Percentiles rank a stretch among this genome's conserved stretches.
These are phyloP conservation scores for Diatrype stigma DNA, from an alignment of 2,329 filamentous ascomycete species.

Conservation along the genomic window DNA sequence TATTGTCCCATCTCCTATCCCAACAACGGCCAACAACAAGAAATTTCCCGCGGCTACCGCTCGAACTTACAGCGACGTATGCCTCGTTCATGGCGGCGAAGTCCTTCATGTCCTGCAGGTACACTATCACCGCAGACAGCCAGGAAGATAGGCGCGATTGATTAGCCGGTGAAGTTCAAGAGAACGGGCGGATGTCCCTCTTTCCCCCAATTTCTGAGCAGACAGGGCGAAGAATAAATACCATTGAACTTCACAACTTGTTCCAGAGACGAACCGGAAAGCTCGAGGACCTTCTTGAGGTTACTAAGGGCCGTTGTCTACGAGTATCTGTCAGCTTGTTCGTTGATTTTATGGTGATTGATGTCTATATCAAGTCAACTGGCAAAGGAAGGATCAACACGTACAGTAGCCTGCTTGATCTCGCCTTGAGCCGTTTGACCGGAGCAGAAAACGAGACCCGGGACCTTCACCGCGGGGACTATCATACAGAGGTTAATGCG, in stretches of 20 bases:
- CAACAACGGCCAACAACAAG: too few species aligned
- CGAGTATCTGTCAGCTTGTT: not conserved
- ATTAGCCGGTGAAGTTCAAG: not conserved
- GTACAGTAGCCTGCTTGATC: conserved; percentile 41
- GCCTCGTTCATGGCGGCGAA: conserved; percentile 30
- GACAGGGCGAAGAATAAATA: too few species aligned
- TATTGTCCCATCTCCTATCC: too few species aligned
- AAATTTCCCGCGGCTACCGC: not conserved
- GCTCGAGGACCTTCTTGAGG: conserved; percentile 25
- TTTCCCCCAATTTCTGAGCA: too few species aligned
- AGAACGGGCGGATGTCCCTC: too few species aligned
- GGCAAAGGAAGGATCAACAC: conserved; percentile 13
- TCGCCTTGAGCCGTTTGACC: conserved; percentile 46
- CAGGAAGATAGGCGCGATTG: too few species aligned
- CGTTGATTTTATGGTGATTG: conserved; percentile 16
- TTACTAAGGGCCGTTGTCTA: conserved; percentile 9
- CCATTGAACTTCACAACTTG: conserved; percentile 26
- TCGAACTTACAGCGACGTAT: conserved; percentile 24
- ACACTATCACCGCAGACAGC: too few species aligned
- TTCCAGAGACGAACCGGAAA: conserved; percentile 21
- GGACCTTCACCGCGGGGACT: conserved; percentile 40
- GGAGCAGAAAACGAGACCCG: conserved; percentile 42
- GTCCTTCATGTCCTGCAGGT: conserved; percentile 24
- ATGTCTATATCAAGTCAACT: too few species aligned
- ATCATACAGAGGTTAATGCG: too few species aligned